phyloP scores from a whole-genome alignment of 495 filamentous ascomycete genomes.

The Penicillium tannophilum region DNA sequence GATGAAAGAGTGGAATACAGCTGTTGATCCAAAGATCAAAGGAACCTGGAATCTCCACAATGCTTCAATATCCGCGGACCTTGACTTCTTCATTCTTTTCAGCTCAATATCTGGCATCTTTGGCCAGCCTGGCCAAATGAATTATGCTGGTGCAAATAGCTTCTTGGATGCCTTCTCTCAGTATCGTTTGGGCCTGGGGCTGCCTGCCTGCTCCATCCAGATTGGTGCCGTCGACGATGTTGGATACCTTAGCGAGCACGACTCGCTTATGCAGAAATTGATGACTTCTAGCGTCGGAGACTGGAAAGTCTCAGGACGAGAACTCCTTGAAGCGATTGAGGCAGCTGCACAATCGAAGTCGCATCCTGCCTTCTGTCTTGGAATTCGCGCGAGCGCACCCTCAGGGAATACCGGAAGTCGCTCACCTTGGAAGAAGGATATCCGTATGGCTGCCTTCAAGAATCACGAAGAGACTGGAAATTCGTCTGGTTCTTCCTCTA shows the following conservation, averaged over 20 bases:
- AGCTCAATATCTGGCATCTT: slow-evolving; percentile 38
- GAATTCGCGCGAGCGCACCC: slow-evolving; percentile 8
- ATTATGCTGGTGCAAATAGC: slow-evolving; percentile 41
- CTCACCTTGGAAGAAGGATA: slow-evolving; percentile 25
- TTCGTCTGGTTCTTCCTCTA: background rate
- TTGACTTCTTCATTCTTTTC: slow-evolving; percentile 55
- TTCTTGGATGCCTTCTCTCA: slow-evolving; percentile 40
- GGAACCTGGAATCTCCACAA: slow-evolving; percentile 61
- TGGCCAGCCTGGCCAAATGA: slow-evolving; percentile 28
- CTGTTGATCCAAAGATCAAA: slow-evolving; percentile 43
- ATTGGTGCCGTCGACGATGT: slow-evolving; percentile 32
- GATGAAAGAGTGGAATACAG: slow-evolving; percentile 35
- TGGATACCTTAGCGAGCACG: slow-evolving; percentile 32
- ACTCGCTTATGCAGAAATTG: slow-evolving; percentile 10
- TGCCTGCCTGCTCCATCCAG: slow-evolving; percentile 21
- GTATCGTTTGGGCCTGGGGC: slow-evolving; percentile 29
- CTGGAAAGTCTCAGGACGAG: background rate
- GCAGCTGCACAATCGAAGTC: background rate
- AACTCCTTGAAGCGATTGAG: background rate
- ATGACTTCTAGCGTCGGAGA: background rate
- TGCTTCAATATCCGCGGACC: slow-evolving; percentile 27
- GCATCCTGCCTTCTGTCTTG: slow-evolving; percentile 5
- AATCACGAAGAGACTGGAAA: slow-evolving; percentile 13
- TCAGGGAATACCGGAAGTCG: slow-evolving; percentile 18
- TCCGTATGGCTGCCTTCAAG: slow-evolving; percentile 30